Evolutionary conservation across 352 stramenopile species (phyloP), one percentile per base, ranked within the genome.

Genomic region (Pythium plurisporium): DNA sequence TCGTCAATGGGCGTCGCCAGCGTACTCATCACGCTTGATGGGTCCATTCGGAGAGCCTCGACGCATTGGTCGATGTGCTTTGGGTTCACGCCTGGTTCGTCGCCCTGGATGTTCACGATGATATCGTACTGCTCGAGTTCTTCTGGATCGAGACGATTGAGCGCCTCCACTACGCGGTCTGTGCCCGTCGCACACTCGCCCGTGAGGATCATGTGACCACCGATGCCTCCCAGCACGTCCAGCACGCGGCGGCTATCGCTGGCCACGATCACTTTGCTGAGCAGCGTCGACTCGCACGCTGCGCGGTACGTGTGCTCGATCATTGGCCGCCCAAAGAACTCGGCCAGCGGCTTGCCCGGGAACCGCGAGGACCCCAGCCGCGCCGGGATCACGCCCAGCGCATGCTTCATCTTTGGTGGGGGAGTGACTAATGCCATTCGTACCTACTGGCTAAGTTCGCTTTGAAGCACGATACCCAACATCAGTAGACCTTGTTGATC

Each of bases 101-200:
- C 86, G 33, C 86, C 83, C 53, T 94, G 83, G 43, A 95, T 80
- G 47, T 95, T 95, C 23, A 93, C 80, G 11, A 95, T 67, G 41
- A 92, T 62, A 33, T 95, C 83, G 56, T 88, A 87, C 42, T 71
- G 43, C 27, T 48, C 66, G 15, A 91, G 42, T 30, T 88, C 70
- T 12, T 48, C 25, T 6, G 62, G 29, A 11, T 72, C 64, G 55
- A 91, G 67, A 19, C 61, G 33, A 11, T 60, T 65, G 27, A 91
- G 64, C 27, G 69, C 83, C 30, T 91, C 71, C 38, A 93, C 72
- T 26, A 94, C 75, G 29, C 85, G 81, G 57, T 91, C 81, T 0
- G 85, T 94, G 22, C 83, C 86, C 1, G 79, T 92, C 29, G 69
- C 69, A 58, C 80, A 91, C 37, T 74, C 69, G 25, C 70, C 74